phyloP scores from a whole-genome alignment of 2,329 filamentous ascomycete species.

The Microsporum ferrugineum region DNA sequence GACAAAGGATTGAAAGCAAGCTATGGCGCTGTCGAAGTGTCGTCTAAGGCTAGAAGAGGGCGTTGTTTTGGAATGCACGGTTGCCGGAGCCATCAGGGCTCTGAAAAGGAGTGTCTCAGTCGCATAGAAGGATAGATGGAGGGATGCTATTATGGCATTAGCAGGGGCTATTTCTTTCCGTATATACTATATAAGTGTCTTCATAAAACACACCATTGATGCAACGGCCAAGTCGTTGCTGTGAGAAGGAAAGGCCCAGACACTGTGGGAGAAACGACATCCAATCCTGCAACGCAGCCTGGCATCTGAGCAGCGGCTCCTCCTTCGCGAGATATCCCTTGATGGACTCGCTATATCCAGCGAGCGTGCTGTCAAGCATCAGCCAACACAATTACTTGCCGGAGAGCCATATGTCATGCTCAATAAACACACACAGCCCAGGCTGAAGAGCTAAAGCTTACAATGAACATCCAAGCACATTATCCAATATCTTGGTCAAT shows the following conservation, averaged over 20 bases:
- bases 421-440: not conserved
- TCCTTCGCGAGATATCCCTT: not conserved
- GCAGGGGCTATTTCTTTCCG: not conserved
- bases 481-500: slow-evolving; percentile 1
- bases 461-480: not conserved
- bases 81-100: not conserved
- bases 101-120: not conserved
- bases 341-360: not conserved
- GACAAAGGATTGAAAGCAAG: not conserved
- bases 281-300: not conserved
- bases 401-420: too few species aligned
- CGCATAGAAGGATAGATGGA: not conserved
- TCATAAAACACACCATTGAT: not conserved
- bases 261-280: not conserved
- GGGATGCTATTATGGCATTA: not conserved
- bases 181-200: too few species aligned
- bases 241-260: not conserved
- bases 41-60: not conserved
- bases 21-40: not conserved
- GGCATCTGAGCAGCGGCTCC: not conserved
- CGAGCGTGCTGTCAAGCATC: not conserved
- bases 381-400: not conserved
- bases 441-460: not conserved
- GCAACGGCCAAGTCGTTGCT: not conserved
- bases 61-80: not conserved